These are phyloP conservation scores for Cystobasidium onofrii DNA, from an alignment of 768 basidiomycete species.

Conservation along the genomic window DNA sequence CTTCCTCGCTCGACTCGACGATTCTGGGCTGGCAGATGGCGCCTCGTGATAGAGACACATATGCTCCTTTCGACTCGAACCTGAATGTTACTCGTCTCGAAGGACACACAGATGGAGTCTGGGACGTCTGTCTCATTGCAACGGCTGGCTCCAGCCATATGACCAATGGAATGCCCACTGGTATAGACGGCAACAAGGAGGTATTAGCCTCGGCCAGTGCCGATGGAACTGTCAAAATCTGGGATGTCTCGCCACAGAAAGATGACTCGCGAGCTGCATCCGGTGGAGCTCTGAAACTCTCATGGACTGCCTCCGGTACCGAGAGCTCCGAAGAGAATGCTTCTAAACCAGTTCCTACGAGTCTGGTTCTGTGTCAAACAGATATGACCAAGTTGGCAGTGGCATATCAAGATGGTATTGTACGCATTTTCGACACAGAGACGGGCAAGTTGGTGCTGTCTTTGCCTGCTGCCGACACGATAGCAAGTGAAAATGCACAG, in stretches of 20 bases:
- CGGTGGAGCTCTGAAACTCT: conserved; percentile 54
- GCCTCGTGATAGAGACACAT: conserved; percentile 67
- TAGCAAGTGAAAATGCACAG: conserved; percentile 54
- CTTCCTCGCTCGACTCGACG: conserved; percentile 85
- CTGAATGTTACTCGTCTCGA: conserved; percentile 69
- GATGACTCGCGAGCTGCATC: not conserved
- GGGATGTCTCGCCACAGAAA: conserved; percentile 48
- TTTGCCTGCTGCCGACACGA: conserved; percentile 60
- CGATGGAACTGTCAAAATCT: conserved; percentile 85
- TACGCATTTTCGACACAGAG: conserved; percentile 87
- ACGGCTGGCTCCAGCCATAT: not conserved
- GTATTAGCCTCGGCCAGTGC: conserved; percentile 82
- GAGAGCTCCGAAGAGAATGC: conserved; percentile 42
- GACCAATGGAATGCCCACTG: not conserved
- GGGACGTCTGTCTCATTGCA: conserved; percentile 81
- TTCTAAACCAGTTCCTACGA: conserved; percentile 58
- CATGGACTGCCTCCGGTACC: conserved; percentile 67
- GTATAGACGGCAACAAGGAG: conserved; percentile 51
- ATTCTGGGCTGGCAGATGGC: conserved; percentile 87
- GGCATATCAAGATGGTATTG: conserved; percentile 75
- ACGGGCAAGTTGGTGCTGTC: conserved; percentile 63
- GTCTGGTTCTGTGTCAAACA: conserved; percentile 70
- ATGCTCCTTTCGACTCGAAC: conserved; percentile 78
- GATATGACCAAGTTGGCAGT: conserved; percentile 82
- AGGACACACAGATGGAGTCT: conserved; percentile 90